Evolutionary conservation across 2,329 filamentous ascomycete species (phyloP).

Genomic region (Talaromyces sp.): DNA sequence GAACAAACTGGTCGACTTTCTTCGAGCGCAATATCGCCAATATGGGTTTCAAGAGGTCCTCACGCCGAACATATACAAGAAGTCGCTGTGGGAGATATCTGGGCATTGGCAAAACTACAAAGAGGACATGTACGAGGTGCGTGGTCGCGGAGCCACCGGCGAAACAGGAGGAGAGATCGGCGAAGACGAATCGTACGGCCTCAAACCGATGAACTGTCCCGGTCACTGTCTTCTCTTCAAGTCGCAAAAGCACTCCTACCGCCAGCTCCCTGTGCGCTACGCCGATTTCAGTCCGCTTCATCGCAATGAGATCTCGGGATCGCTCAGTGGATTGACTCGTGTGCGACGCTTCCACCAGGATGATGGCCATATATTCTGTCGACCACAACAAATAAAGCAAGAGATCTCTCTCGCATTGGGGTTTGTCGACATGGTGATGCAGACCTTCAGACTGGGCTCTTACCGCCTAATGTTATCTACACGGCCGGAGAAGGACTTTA

Average conservation of each 20-base stretch:
- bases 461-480: conserved; percentile 76
- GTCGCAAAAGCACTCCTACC: conserved; percentile 66
- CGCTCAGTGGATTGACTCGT: conserved; percentile 73
- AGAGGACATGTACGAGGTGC: conserved; percentile 84
- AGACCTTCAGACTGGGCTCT: conserved; percentile 62
- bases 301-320: conserved; percentile 77
- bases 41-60: conserved; percentile 87
- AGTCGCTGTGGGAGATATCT: conserved; percentile 76
- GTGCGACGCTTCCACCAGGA: conserved; percentile 86
- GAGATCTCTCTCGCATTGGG: conserved; percentile 70
- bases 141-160: conserved; percentile 44
- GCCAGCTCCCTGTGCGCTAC: conserved; percentile 75
- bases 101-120: conserved; percentile 87
- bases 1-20: conserved; percentile 74
- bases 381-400: conserved; percentile 64
- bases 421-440: conserved; percentile 68
- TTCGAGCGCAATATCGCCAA: conserved; percentile 74
- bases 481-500: conserved; percentile 67
- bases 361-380: conserved; percentile 86
- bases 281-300: conserved; percentile 86
- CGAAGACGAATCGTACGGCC: conserved; percentile 67
- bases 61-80: conserved; percentile 86
- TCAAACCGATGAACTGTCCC: conserved; percentile 93
- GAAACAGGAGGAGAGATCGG: conserved; percentile 40
- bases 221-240: conserved; percentile 82